Base-by-base conservation (phyloP, 371 early-diverging fungal species). In the Rhizopus stolonifer region DNA sequence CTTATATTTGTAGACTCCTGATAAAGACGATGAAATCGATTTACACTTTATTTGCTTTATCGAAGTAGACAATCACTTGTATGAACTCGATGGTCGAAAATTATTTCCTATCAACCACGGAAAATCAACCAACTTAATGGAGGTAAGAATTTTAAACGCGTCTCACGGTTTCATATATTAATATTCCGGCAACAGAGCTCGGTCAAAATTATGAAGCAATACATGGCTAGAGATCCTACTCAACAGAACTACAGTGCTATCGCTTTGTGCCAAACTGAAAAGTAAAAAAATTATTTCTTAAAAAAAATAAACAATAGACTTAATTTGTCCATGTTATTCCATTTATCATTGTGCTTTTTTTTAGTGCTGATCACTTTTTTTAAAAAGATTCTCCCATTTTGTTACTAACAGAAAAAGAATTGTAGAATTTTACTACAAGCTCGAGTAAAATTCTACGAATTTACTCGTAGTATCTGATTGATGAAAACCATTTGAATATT, bases 31-130 rank as follows among this genome's bases (percentile, higher is more conserved):
- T 7, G 84, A 86, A 3, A 81, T 92, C 15, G 74, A 90, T 45
- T 72, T 89, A 52, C 98, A 96, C 65, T 97, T 91, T 64, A 79
- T 93, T 7, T 84, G 88, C 18, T 89, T 95, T 75, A 80, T 92
- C 14, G 66, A 81, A 24, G 74, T 79, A 8, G 89, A 88, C 39
- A 85, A 90, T 19, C 72, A 81, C 15, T 31, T 97, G 13, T 94
- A 88, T 56, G 96, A 97, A 63, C 63, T 96, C 53, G 96, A 97
- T 65, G 95, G 96, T 42, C 74, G 85, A 33, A 88, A 87, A 43
- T 70, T 77, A 3, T 83, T 79, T 18, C 96, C 96, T 10, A 86
- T 95, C 53, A 84, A 90, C 64, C 94, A 93, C 61, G 95, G 95
- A 5, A 65, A 78, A 26, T 74, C 77, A 21, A 60, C 66, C 2